Evolutionary conservation across 2,329 filamentous ascomycete species (phyloP).

Genomic region (Clarireedia homoeocarpa): DNA sequence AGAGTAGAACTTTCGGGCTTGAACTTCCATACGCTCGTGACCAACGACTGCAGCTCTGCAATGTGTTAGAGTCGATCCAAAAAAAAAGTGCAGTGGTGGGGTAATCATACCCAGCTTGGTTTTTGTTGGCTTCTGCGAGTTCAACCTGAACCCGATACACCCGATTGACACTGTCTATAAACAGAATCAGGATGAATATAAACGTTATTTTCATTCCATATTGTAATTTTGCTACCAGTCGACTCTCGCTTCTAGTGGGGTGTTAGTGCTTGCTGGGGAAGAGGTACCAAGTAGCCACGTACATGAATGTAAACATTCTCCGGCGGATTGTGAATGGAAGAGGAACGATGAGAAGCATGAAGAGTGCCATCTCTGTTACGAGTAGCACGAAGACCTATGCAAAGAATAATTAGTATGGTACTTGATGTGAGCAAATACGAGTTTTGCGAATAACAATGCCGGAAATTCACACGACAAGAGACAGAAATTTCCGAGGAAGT

Average conservation of each 20-base stretch:
- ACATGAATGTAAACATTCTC: slow-evolving; percentile 62
- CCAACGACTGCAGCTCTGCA: slow-evolving; percentile 65
- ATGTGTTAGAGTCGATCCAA: slow-evolving; percentile 18
- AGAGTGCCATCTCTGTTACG: slow-evolving; percentile 75
- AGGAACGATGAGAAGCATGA: slow-evolving; percentile 74
- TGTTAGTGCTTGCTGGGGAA: slow-evolving; percentile 13
- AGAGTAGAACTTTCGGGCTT: slow-evolving; percentile 99
- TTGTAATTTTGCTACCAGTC: slow-evolving; percentile 79
- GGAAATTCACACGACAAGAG: neutral
- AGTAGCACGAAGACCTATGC: slow-evolving; percentile 72
- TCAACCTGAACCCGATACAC: slow-evolving; percentile 96
- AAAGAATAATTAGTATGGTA: slow-evolving; percentile 2
- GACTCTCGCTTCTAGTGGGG: slow-evolving; percentile 25
- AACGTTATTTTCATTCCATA: slow-evolving; percentile 99
- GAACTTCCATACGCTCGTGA: slow-evolving; percentile 93
- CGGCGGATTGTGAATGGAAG: slow-evolving; percentile 63
- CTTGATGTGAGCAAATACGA: slow-evolving; percentile 10
- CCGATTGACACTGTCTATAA: slow-evolving; percentile 90
- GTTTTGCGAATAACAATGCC: neutral
- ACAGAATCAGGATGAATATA: slow-evolving; percentile 97
- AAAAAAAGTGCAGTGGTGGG: neutral
- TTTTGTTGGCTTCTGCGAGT: slow-evolving; percentile 64
- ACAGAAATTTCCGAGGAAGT: neutral
- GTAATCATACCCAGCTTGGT: slow-evolving; percentile 30
- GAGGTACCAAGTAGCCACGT: slow-evolving; percentile 52